Evolutionary conservation across 2,329 filamentous ascomycete species (phyloP).

Genomic region (Penicillium sclerotigenum): DNA sequence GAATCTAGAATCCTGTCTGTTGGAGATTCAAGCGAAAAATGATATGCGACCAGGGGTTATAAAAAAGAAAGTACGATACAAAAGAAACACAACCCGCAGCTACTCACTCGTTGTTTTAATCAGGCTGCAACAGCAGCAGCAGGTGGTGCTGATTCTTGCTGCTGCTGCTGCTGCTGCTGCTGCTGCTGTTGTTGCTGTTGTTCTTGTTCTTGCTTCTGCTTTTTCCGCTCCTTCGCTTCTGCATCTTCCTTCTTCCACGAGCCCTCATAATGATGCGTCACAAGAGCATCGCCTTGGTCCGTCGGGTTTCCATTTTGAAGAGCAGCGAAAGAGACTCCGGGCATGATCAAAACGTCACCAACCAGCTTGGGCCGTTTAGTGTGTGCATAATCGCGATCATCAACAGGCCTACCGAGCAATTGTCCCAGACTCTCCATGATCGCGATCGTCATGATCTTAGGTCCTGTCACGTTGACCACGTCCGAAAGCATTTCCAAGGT

Average conservation of each 20-base stretch:
- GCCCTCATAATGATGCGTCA: conserved; percentile 19
- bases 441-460: conserved; percentile 28
- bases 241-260: conserved; percentile 19
- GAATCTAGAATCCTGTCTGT: not conserved
- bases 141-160: not conserved
- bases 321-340: conserved; percentile 25
- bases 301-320: conserved; percentile 21
- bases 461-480: conserved; percentile 28
- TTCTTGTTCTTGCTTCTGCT: conserved; percentile 3
- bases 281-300: conserved; percentile 16
- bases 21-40: not conserved
- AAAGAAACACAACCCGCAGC: not conserved
- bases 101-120: not conserved
- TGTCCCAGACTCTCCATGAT: conserved; percentile 19
- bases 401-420: conserved; percentile 16
- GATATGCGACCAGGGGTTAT: no score
- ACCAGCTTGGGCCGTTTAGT: conserved; percentile 23
- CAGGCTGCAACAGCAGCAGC: not conserved
- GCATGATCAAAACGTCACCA: conserved; percentile 29
- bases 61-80: not conserved
- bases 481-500: conserved; percentile 27
- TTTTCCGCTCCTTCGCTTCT: conserved; percentile 18
- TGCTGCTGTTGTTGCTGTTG: not conserved
- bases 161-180: not conserved
- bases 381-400: conserved; percentile 23